Conservation (phyloP, 495 filamentous ascomycete genomes). For the Podospora bellae-mahoneyi region DNA sequence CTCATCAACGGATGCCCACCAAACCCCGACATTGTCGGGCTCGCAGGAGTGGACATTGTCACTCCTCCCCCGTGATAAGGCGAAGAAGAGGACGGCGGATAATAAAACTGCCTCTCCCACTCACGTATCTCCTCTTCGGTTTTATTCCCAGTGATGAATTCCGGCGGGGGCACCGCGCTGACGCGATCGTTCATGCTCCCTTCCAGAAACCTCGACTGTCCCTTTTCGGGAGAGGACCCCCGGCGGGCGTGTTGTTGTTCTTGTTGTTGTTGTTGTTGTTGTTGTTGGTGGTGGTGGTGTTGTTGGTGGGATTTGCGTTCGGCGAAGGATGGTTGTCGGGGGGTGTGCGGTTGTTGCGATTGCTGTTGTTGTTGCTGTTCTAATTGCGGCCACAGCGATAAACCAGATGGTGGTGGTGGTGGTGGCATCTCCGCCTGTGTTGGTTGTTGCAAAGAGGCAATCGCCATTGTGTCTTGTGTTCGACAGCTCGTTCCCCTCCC, state of each 20-base stretch:
- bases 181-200: slow-evolving; percentile 74
- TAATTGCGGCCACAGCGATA: background rate
- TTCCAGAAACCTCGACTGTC: slow-evolving; percentile 57
- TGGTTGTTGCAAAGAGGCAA: background rate
- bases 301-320: background rate
- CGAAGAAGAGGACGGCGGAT: slow-evolving; percentile 4
- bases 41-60: background rate
- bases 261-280: background rate
- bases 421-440: background rate
- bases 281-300: background rate
- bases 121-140: slow-evolving; percentile 25
- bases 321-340: background rate
- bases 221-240: background rate
- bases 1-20: slow-evolving; percentile 5
- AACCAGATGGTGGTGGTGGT: background rate
- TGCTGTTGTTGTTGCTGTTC: background rate
- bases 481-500: background rate
- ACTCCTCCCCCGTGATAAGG: no score
- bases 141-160: slow-evolving; percentile 46
- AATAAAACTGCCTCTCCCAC: slow-evolving; percentile 40
- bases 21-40: background rate
- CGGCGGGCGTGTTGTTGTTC: no score
- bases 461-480: background rate
- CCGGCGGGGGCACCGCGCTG: slow-evolving; percentile 62
- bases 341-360: background rate